These are phyloP conservation scores for Sarcodon aspratus DNA, from an alignment of 768 basidiomycete genomes.

Conservation along the genomic window DNA sequence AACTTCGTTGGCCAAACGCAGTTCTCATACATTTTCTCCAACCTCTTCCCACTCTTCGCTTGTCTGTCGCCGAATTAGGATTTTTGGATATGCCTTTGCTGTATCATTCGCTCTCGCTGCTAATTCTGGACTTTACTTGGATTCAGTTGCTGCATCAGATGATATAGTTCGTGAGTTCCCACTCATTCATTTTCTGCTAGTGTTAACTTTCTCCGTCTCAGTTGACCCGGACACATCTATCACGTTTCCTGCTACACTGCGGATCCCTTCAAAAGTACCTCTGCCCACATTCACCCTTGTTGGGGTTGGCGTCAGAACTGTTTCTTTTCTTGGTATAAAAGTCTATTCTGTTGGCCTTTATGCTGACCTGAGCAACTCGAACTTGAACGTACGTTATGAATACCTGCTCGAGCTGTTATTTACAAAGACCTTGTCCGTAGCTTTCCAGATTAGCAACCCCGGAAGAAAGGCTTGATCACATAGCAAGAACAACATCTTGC, in stretches of 20 bases:
- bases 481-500: conserved; percentile 58
- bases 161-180: conserved; percentile 6
- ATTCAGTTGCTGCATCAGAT: conserved; percentile 5
- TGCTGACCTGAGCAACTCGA: conserved; percentile 63
- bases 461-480: conserved; percentile 61
- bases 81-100: conserved; percentile 11
- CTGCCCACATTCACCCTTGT: conserved; percentile 58
- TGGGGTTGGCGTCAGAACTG: conserved; percentile 79
- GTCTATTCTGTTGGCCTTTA: conserved; percentile 91
- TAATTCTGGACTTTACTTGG: conserved; percentile 34
- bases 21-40: too few relatives aligned
- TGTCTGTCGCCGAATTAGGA: neutral
- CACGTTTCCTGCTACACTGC: conserved; percentile 56
- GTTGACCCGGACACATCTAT: conserved; percentile 71
- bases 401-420: neutral
- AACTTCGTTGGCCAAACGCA: too few relatives aligned
- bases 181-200: neutral
- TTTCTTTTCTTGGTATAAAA: conserved; percentile 79
- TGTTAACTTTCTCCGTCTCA: conserved; percentile 11
- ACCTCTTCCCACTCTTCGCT: too few relatives aligned
- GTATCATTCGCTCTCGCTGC: conserved; percentile 22
- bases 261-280: conserved; percentile 50
- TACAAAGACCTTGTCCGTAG: conserved; percentile 18
- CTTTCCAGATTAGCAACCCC: conserved; percentile 42
- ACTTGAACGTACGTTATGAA: conserved; percentile 32